Conservation (phyloP, 2,329 filamentous ascomycete genomes). For the Macrophomina pseudophaseolina region DNA sequence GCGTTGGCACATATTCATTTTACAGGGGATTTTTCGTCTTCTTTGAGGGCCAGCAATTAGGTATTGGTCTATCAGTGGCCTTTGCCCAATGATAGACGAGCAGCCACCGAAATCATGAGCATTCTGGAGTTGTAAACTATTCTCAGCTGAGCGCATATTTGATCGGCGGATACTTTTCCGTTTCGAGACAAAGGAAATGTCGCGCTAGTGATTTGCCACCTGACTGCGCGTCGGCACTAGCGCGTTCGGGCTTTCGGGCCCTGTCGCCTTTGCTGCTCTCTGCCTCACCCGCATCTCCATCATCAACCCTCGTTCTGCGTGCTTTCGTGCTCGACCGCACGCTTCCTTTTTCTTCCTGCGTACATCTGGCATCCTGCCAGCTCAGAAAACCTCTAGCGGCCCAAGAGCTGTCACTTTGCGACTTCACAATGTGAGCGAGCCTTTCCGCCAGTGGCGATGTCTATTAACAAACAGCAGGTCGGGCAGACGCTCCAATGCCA, state of each 20-base stretch:
- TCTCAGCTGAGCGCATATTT: background rate
- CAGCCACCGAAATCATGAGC: no score
- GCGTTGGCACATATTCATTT: no score
- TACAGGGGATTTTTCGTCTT: no score
- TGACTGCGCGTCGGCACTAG: slow-evolving; percentile 26
- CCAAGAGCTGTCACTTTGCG: background rate
- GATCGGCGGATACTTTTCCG: background rate
- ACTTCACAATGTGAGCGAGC: slow-evolving; percentile 9
- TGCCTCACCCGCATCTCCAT: background rate
- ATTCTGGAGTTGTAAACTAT: no score
- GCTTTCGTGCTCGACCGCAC: background rate
- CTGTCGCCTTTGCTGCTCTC: slow-evolving; percentile 10
- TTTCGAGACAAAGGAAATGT: background rate
- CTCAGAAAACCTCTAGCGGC: no score
- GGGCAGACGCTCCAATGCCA: slow-evolving; percentile 38
- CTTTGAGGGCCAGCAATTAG: no score
- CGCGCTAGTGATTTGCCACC: slow-evolving; percentile 24
- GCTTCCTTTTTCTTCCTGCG: background rate
- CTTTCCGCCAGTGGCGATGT: background rate
- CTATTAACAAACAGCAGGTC: slow-evolving; percentile 30
- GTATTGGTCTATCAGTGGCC: no score
- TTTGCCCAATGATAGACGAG: no score
- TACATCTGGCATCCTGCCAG: no score
- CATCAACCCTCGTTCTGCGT: slow-evolving; percentile 4
- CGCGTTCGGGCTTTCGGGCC: slow-evolving; percentile 6